phyloP scores from a whole-genome alignment of 78 protist genomes.

The Speleostelium caveatum region DNA sequence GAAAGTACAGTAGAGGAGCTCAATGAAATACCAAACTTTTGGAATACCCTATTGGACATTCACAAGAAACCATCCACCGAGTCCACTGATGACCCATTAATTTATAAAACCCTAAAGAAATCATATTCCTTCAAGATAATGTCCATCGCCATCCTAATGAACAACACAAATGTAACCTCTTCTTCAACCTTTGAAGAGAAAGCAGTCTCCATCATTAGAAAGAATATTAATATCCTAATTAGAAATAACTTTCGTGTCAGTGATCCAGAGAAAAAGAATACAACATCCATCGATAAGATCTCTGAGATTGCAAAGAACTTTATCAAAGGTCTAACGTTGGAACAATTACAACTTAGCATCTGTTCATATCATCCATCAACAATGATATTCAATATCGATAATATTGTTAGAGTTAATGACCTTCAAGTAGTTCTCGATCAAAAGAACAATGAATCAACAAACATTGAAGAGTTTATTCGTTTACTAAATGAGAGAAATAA shows the following conservation, averaged over 20 bases:
- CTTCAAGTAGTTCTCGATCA: too few relatives aligned
- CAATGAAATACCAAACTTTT: constrained; percentile 8
- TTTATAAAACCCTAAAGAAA: not conserved
- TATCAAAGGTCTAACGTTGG: not conserved
- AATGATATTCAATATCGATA: not conserved
- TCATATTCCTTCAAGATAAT: not conserved
- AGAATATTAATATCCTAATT: not conserved
- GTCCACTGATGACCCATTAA: too few relatives aligned
- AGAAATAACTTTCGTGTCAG: not conserved
- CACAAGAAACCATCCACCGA: not conserved
- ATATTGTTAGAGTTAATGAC: too few relatives aligned
- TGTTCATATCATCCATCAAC: not conserved
- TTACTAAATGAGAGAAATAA: not conserved
- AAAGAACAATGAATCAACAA: not conserved
- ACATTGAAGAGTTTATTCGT: not conserved
- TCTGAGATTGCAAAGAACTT: not conserved
- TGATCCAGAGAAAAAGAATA: not conserved
- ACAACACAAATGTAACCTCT: not conserved
- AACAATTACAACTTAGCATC: not conserved
- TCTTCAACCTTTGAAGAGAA: not conserved
- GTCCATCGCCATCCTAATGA: constrained; percentile 1
- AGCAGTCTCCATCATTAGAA: not conserved
- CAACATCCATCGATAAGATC: not conserved
- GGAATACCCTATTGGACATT: constrained; percentile 15
- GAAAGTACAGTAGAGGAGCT: not conserved